phyloP scores from a whole-genome alignment of 2,329 filamentous ascomycete genomes.

The Ophiognomonia clavigignenti-juglandacearum region DNA sequence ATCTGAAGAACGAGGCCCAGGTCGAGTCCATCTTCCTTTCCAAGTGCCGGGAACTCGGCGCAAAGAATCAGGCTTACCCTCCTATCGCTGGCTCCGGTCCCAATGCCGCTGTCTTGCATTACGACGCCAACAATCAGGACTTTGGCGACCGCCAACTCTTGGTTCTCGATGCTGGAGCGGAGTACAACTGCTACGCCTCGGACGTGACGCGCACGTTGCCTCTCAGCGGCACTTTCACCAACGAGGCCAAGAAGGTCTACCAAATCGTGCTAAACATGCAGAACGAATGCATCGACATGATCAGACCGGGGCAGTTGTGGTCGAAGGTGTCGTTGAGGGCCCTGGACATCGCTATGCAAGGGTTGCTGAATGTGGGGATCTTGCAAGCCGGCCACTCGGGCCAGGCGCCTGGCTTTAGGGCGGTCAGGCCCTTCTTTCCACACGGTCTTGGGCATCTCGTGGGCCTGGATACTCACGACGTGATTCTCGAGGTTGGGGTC shows the following conservation, averaged over 20 bases:
- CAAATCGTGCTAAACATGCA: constrained; percentile 79
- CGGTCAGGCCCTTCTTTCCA: constrained; percentile 61
- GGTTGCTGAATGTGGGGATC: constrained; percentile 67
- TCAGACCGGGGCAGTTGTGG: constrained; percentile 67
- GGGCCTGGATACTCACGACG: constrained; percentile 32
- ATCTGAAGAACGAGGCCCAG: constrained; percentile 72
- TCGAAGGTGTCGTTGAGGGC: constrained; percentile 69
- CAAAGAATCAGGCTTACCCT: constrained; percentile 76
- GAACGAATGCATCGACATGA: constrained; percentile 60
- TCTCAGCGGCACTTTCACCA: constrained; percentile 61
- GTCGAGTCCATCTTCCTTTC: constrained; percentile 74
- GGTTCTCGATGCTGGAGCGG: constrained; percentile 82
- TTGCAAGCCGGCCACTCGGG: constrained; percentile 53
- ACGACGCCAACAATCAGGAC: constrained; percentile 71
- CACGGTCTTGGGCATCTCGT: constrained; percentile 74
- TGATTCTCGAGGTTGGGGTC: constrained; percentile 16
- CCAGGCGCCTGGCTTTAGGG: constrained; percentile 50
- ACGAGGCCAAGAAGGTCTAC: constrained; percentile 70
- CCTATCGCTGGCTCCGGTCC: constrained; percentile 80
- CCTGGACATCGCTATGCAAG: constrained; percentile 65
- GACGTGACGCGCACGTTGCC: constrained; percentile 90
- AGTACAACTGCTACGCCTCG: constrained; percentile 80
- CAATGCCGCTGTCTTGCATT: constrained; percentile 86
- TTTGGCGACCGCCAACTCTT: constrained; percentile 68
- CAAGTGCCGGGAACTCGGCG: constrained; percentile 66